phyloP scores from a whole-genome alignment of 2,329 filamentous ascomycete species.

The Mycosphaerella arachidis region DNA sequence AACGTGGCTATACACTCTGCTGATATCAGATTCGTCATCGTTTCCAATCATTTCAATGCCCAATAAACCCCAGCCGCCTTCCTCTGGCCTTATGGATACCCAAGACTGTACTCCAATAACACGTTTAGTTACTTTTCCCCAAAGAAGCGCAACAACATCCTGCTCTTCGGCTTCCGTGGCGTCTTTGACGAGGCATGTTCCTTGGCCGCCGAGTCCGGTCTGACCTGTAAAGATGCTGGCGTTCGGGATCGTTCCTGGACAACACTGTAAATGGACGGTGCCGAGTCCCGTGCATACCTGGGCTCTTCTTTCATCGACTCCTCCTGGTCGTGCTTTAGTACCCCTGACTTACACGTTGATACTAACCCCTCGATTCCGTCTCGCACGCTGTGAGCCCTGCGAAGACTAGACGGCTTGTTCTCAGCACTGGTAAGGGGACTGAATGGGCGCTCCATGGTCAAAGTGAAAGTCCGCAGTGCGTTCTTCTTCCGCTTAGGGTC shows the following conservation, averaged over 20 bases:
- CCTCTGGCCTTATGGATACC: background rate
- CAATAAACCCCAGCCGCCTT: background rate
- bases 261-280: slow-evolving; percentile 21
- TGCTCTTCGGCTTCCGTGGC: slow-evolving; percentile 26
- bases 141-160: slow-evolving; percentile 26
- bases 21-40: background rate
- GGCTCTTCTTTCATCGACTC: background rate
- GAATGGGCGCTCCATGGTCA: slow-evolving; percentile 35
- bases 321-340: slow-evolving; percentile 1
- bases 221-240: slow-evolving; percentile 15
- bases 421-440: slow-evolving; percentile 26
- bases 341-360: background rate
- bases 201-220: slow-evolving; percentile 5
- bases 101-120: slow-evolving; percentile 4
- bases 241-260: slow-evolving; percentile 18
- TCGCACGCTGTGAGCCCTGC: slow-evolving; percentile 31
- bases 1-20: background rate
- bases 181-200: slow-evolving; percentile 12
- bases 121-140: slow-evolving; percentile 2
- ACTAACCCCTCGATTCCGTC: slow-evolving; percentile 11
- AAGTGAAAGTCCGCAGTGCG: slow-evolving; percentile 28
- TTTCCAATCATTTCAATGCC: background rate
- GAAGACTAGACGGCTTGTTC: slow-evolving; percentile 22
- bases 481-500: slow-evolving; percentile 26
- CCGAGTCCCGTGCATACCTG: background rate